Conservation (phyloP, 2,329 filamentous ascomycete genomes). For the Pezicula carpinea region DNA sequence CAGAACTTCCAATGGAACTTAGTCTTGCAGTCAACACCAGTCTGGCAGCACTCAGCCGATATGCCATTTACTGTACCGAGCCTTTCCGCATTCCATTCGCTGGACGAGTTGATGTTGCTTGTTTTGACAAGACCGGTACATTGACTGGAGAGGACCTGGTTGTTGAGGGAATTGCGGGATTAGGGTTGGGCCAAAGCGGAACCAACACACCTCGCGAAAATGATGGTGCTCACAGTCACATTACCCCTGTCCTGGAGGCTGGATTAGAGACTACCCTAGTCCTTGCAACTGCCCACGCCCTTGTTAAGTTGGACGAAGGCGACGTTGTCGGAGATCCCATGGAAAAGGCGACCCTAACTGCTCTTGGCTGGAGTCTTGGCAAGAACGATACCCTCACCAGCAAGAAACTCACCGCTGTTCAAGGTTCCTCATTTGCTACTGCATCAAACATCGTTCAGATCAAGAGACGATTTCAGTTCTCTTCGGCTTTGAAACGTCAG, state of each 20-base stretch:
- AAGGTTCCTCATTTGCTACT: conserved; percentile 38
- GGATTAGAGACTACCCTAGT: conserved; percentile 85
- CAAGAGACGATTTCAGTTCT: conserved; percentile 97
- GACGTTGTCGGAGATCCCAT: conserved; percentile 97
- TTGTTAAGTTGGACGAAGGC: conserved; percentile 94
- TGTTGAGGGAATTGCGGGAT: conserved; percentile 91
- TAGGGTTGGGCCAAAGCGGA: conserved; percentile 66
- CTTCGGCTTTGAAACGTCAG: conserved; percentile 90
- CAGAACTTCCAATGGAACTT: conserved; percentile 96
- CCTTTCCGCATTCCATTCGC: conserved; percentile 97
- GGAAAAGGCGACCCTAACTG: conserved; percentile 91
- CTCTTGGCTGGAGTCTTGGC: conserved; percentile 90
- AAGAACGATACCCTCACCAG: conserved; percentile 79
- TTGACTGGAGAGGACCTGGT: conserved; percentile 94
- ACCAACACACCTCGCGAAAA: conserved; percentile 62
- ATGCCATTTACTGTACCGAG: conserved; percentile 97
- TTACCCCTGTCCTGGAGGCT: conserved; percentile 66
- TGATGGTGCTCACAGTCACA: conserved; percentile 77
- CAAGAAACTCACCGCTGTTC: conserved; percentile 48
- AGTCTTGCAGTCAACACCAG: conserved; percentile 97
- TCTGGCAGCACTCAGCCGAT: conserved; percentile 88
- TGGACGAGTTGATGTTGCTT: conserved; percentile 90
- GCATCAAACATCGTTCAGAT: conserved; percentile 79
- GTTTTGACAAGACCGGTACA: conserved; percentile 98
- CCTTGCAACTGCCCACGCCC: conserved; percentile 87